These are phyloP conservation scores for Ophiostoma triangulosporum DNA, from an alignment of 2,329 filamentous ascomycete genomes.

Conservation along the genomic window DNA sequence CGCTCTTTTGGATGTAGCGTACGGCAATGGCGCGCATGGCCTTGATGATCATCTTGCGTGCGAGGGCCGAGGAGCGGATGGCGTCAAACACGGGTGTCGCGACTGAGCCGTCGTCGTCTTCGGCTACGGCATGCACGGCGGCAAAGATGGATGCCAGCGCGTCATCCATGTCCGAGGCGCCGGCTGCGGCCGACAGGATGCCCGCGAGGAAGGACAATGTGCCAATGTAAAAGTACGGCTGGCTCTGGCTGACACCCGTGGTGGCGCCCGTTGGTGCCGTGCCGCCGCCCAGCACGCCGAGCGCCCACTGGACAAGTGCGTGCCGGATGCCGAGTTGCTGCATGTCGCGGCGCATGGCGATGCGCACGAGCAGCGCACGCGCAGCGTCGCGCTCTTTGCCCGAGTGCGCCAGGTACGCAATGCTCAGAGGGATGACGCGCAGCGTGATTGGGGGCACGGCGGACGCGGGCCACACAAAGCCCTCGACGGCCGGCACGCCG, in stretches of 20 bases:
- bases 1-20: constrained; percentile 29
- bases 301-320: constrained; percentile 56
- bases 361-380: constrained; percentile 64
- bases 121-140: constrained; percentile 45
- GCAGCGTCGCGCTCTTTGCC: constrained; percentile 86
- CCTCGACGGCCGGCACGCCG: constrained; percentile 28
- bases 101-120: constrained; percentile 21
- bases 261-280: constrained; percentile 15
- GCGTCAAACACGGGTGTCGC: constrained; percentile 11
- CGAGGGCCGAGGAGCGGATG: constrained; percentile 60
- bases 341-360: constrained; percentile 82
- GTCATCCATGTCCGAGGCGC: constrained; percentile 59
- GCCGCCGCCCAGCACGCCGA: constrained; percentile 36
- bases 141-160: constrained; percentile 55
- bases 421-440: constrained; percentile 56
- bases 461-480: constrained; percentile 38
- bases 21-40: constrained; percentile 63
- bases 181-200: constrained; percentile 53
- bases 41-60: constrained; percentile 73
- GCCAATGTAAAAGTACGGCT: constrained; percentile 64
- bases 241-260: constrained; percentile 22
- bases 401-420: constrained; percentile 57
- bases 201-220: constrained; percentile 68
- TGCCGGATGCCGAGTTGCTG: constrained; percentile 58
- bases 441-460: constrained; percentile 56